phyloP scores from a whole-genome alignment of 306 rosid species.

The Casuarina cunninghamiana region DNA sequence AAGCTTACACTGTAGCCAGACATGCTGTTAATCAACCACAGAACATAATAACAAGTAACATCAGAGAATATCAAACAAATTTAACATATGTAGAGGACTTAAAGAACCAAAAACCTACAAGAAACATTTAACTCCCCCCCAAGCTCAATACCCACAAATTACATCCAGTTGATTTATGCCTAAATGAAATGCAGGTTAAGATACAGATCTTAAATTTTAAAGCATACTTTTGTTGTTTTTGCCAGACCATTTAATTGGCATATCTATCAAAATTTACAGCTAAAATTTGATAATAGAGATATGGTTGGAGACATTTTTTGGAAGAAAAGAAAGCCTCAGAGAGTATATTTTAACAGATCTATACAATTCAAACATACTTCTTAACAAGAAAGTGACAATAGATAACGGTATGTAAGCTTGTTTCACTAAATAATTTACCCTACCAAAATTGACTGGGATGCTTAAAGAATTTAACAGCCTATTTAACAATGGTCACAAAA shows the following conservation, averaged over 20 bases:
- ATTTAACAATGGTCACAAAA: too few relatives aligned
- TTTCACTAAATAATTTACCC: not conserved
- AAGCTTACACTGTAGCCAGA: constrained; percentile 4
- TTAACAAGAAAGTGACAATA: not conserved
- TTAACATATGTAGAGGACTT: not conserved
- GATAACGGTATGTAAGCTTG: not conserved
- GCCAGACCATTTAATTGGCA: not conserved
- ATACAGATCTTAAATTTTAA: too few relatives aligned
- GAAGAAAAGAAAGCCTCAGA: not conserved
- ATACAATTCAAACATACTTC: too few relatives aligned
- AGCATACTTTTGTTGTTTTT: too few relatives aligned
- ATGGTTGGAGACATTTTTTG: not conserved
- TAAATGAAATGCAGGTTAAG: not conserved
- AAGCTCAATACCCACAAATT: not conserved
- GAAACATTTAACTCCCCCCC: not conserved
- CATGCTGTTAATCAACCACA: constrained; percentile 5
- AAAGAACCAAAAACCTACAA: not conserved
- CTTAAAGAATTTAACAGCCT: too few relatives aligned
- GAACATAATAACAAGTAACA: not conserved
- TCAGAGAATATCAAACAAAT: not conserved
- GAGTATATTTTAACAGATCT: not conserved
- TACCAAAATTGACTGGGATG: not conserved
- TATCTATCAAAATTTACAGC: not conserved
- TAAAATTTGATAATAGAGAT: not conserved
- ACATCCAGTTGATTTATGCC: not conserved